These are phyloP conservation scores for Odontarrhena argentea DNA, from an alignment of 345 rosid species.

Conservation along the genomic window DNA sequence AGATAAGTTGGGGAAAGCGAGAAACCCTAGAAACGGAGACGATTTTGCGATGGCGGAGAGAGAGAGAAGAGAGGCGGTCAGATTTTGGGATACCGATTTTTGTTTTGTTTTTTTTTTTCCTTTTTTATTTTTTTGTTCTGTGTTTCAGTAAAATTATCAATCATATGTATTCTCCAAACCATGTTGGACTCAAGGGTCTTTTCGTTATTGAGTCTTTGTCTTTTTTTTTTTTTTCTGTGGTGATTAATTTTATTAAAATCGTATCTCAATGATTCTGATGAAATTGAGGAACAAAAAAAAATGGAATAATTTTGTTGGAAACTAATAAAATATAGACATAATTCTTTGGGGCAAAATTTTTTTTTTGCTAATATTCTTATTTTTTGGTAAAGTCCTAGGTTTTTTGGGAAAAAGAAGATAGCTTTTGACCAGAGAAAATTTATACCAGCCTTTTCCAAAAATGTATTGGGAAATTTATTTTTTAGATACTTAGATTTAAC, in stretches of 20 bases:
- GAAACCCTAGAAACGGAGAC: constrained; percentile 37
- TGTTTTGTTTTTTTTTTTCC: too few species aligned
- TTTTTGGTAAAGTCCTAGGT: neutral
- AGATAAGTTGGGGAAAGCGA: constrained; percentile 5
- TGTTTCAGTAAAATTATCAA: constrained; percentile 20
- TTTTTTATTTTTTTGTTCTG: neutral
- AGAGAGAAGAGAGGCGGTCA: constrained; percentile 32
- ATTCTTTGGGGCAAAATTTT: too few species aligned
- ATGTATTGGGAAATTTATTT: neutral
- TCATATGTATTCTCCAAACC: constrained; percentile 23
- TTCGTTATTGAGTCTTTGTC: neutral
- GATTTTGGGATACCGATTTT: constrained; percentile 34
- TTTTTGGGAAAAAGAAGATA: neutral
- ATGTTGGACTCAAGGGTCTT: constrained; percentile 18
- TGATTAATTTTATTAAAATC: neutral
- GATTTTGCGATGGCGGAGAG: constrained; percentile 22
- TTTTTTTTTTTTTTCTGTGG: neutral
- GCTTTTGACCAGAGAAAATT: constrained; percentile 3
- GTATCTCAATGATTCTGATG: constrained; percentile 15
- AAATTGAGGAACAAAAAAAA: neutral
- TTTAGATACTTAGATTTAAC: constrained; percentile 17
- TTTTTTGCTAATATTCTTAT: neutral
- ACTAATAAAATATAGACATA: too few species aligned
- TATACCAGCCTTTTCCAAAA: constrained; percentile 1
- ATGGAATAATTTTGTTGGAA: too few species aligned